Evolutionary conservation across 495 filamentous ascomycete species (phyloP).

Genomic region (Bombardia bombarda): DNA sequence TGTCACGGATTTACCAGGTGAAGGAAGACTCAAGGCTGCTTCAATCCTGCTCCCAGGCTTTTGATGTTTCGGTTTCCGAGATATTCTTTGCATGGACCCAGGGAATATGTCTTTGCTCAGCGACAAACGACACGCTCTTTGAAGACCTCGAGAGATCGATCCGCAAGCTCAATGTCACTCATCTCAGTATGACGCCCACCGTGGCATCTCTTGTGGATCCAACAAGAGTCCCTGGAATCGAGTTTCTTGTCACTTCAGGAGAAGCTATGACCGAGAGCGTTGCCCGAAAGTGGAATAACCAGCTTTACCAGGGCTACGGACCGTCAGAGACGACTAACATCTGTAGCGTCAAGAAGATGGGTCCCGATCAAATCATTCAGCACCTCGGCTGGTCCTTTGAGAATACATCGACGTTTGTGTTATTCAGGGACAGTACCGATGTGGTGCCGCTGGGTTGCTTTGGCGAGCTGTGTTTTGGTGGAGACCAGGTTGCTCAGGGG

Average conservation of each 20-base stretch:
- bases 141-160: constrained; percentile 55
- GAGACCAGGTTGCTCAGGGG: constrained; percentile 65
- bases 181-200: constrained; percentile 71
- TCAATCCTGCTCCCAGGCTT: constrained; percentile 66
- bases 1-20: constrained; percentile 53
- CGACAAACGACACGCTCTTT: constrained; percentile 55
- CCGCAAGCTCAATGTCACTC: constrained; percentile 51
- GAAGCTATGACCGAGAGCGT: constrained; percentile 63
- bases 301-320: constrained; percentile 66
- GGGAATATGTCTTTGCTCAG: constrained; percentile 66
- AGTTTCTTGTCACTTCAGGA: constrained; percentile 62
- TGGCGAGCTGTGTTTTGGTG: constrained; percentile 80
- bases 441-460: constrained; percentile 57
- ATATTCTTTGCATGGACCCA: constrained; percentile 70
- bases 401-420: constrained; percentile 66
- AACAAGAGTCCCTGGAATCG: constrained; percentile 51
- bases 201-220: constrained; percentile 62
- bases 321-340: constrained; percentile 69
- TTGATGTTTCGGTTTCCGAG: constrained; percentile 74
- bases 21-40: constrained; percentile 44
- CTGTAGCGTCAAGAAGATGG: constrained; percentile 53
- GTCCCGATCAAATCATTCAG: constrained; percentile 40
- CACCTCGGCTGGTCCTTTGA: constrained; percentile 56
- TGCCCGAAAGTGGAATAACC: constrained; percentile 55
- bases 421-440: constrained; percentile 32